Evolutionary conservation across 805 yeast genomes (phyloP), one percentile per base, ranked within the genome.

Genomic region (Candida stauntonica): DNA sequence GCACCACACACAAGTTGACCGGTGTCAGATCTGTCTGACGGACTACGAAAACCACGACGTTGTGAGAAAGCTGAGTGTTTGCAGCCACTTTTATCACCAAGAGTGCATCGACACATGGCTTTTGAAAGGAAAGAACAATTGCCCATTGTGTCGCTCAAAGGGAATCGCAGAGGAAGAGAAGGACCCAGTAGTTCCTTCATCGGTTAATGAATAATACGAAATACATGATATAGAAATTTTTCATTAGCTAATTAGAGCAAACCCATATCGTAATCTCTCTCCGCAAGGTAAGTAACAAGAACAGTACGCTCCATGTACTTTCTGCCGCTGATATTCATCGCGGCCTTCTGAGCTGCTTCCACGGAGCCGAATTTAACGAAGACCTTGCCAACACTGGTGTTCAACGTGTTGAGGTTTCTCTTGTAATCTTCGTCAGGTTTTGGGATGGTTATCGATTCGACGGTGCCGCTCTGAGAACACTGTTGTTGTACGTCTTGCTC

Each of bases 351-450:
- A 1, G 95, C 81, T 2, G 62, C 60, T 2, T 72, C 72, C 2
- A 66, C 60, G 11, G 65, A 63, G 1, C 66, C 68, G 59, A 83
- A 88, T 57, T 81, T 77, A 17, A 85, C 75, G 57, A 70, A 87
- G 0, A 87, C 69, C 45, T 76, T 81, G 0, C 96, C 96, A 33
- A 80, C 69, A 5, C 84, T 86, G 3, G 81, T 68, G 26, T 67
- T 65, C 4, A 62, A 51, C 33, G 62, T 61, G 55, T 69, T 64
- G 47, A 70, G 51, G 52, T 75, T 68, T 55, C 72, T 60, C 36
- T 66, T 67, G 52, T 62, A 67, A 29, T 62, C 65, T 2, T 54
- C 51, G 14, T 57, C 44, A 52, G 78, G 88, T 47, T 72, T 68
- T 0, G 93, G 88, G 14, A 87, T 74, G 39, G 68, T 70, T 1